Base-by-base conservation (phyloP, 2,329 filamentous ascomycete species). In the Emydomyces testavorans region DNA sequence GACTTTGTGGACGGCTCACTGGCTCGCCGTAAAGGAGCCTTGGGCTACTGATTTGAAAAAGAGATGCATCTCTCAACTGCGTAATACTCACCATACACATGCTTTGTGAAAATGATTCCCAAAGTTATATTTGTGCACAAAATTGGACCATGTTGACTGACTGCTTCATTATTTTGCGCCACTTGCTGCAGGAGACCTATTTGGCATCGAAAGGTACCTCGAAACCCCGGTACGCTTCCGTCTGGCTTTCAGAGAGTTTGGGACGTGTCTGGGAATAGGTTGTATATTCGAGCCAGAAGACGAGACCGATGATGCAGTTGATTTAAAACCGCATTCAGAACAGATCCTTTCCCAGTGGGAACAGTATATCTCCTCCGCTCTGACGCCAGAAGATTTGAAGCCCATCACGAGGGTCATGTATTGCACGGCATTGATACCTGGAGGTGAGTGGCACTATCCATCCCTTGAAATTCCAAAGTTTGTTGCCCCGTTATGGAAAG, bases 321-420 rank as follows among this genome's bases (percentile, higher is more conserved):
- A 63, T 48, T 49, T 66, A 5, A 59, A 58, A 48, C 43, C 48
- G 6, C 64, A 62, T 49, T 60, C 63, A 4, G 59, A 66, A 46
- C 51, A 57, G 1, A 66, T 70, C 37, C 54, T 67, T 32, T 54
- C 58, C 4, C 58, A 58, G 7, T 68, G 66, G 66, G 61, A 67
- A 45, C 60, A 64, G 7, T 62, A 64, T 46, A 65, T 65, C 39
- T 55, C 60, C 2, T 52, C 58, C 18, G 54, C 55, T 13, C 53
- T 62, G 16, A 58, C 66, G 1, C 62, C 67, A 11, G 57, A 66
- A 3, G 72, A 74, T 38, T 55, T 78, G 53, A 61, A 65, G 37
- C 74, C 75, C 0, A 79, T 79, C 34, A 77, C 73, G 3, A 59
- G 67, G 18, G 74, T 74, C 32, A 79, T 79, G 75, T 77, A 76